Evolutionary conservation across 768 basidiomycete genomes (phyloP), one percentile per base, ranked within the genome.

Genomic region (Tricholoma hemisulphureum): DNA sequence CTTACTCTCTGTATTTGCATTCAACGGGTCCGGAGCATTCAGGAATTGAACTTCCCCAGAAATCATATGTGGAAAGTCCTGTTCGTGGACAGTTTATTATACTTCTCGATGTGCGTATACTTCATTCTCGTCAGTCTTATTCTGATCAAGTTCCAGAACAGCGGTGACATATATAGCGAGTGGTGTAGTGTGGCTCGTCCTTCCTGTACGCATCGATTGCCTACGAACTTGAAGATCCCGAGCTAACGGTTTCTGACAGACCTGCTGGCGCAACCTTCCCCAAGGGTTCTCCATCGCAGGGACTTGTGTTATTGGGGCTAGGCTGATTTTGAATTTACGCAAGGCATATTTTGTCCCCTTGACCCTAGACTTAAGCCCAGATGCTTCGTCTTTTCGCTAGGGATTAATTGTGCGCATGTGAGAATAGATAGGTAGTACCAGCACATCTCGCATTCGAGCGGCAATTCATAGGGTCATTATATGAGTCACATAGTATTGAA

Each of bases 261-360:
- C 60, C 6, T 56, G 61, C 29, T 68, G 67, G 69, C 56, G 62
- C n/a, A 54, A 52, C 23, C 52, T 70, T 29, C 67, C 65, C 13
- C 58, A 63, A 55, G 65, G 62, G 3, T 64, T 69, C 51, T 62
- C 67, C 13, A 55, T 65, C 14, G 65, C 64, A 39, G 61, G 56
- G 56, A 66, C 64, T 24, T 65, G 66, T 54, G 62, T 70, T 28
- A 63, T 67, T 54, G 72, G 72, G 3, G 60, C 59, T 58, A 61
- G 71, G 50, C 57, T 70, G 26, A 54, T 69, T 11, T 64, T 73
- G 24, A 67, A 65, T 46, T 65, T 73, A 23, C 70, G 69, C 3
- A 57, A 56, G 37, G 65, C 64, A 6, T 72, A 71, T 56, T 72
- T 72, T 49, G 43, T 51, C 16, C 60, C 59, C 51, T 51, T 53